Evolutionary conservation across 345 rosid genomes (phyloP).

Genomic region (Syzygium aromaticum): DNA sequence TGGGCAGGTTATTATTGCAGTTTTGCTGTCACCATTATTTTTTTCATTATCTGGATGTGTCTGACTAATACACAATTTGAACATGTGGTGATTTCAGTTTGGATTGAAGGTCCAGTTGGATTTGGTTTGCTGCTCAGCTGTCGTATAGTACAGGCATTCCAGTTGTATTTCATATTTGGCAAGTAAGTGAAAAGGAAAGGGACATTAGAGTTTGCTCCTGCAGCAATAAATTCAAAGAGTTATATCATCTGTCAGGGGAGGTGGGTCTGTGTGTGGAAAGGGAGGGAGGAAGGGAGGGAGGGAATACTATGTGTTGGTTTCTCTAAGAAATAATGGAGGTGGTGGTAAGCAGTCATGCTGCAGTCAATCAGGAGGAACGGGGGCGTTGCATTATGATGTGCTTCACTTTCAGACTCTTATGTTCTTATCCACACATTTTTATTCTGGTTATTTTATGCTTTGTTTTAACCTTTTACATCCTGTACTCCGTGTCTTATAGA

Average conservation of each 20-base stretch:
- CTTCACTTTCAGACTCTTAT: neutral
- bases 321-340: neutral
- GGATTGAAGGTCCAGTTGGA: slow-evolving; percentile 92
- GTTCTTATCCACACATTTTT: neutral
- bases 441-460: neutral
- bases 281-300: neutral
- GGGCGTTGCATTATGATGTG: neutral
- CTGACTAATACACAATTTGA: neutral
- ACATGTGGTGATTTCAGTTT: slow-evolving; percentile 40
- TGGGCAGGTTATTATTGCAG: slow-evolving; percentile 66
- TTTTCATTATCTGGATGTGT: neutral
- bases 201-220: neutral
- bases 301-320: neutral
- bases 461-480: neutral
- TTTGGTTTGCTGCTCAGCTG: slow-evolving; percentile 84
- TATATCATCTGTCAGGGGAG: neutral
- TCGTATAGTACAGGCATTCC: slow-evolving; percentile 81
- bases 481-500: neutral
- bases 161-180: slow-evolving; percentile 73
- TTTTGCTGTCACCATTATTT: neutral
- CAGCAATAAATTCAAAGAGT: neutral
- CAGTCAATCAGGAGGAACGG: neutral
- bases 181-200: slow-evolving; percentile 35
- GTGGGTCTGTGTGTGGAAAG: neutral
- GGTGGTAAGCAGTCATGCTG: neutral